A percentile compares a stretch with the other conserved stretches of the same genome.
Evolutionary conservation across 116 monocot species (phyloP).

Genomic region (Trichopus zeylanicus): DNA sequence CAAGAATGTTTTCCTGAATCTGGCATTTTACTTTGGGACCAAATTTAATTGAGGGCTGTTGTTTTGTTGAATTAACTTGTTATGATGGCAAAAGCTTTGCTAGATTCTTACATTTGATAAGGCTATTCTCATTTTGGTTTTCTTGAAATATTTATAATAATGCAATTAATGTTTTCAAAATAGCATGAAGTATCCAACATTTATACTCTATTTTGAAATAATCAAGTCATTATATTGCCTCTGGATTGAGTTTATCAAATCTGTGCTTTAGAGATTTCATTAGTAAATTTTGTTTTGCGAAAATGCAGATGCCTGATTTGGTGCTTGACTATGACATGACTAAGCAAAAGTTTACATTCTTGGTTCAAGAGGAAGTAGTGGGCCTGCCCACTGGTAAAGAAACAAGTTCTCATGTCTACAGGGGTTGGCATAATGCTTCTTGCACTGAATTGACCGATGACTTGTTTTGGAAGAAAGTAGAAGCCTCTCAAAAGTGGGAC

Average conservation of each 20-base stretch:
- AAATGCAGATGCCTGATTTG: slow-evolving; percentile 82
- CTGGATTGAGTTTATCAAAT: not conserved
- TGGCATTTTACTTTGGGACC: too few relatives aligned
- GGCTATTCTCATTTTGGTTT: too few relatives aligned
- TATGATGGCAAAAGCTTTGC: too few relatives aligned
- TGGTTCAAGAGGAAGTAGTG: slow-evolving; percentile 73
- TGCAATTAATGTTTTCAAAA: too few relatives aligned
- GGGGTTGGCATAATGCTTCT: slow-evolving; percentile 9
- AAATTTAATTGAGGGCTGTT: too few relatives aligned
- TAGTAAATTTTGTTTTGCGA: slow-evolving; percentile 2
- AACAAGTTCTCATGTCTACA: too few relatives aligned
- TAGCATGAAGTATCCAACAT: not conserved
- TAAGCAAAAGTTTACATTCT: slow-evolving; percentile 37
- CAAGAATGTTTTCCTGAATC: too few relatives aligned
- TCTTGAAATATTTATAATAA: too few relatives aligned
- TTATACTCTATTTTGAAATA: not conserved
- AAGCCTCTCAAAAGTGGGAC: slow-evolving; percentile 27
- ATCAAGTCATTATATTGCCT: not conserved
- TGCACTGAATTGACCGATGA: slow-evolving; percentile 4
- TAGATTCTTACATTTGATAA: too few relatives aligned
- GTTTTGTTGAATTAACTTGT: too few relatives aligned
- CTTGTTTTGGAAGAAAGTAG: slow-evolving; percentile 10
- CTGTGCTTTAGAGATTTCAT: not conserved
- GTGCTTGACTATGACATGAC: slow-evolving; percentile 83
- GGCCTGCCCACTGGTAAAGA: slow-evolving; percentile 22